Base-by-base conservation (phyloP, 768 basidiomycete genomes). In the Tricholoma furcatifolium region DNA sequence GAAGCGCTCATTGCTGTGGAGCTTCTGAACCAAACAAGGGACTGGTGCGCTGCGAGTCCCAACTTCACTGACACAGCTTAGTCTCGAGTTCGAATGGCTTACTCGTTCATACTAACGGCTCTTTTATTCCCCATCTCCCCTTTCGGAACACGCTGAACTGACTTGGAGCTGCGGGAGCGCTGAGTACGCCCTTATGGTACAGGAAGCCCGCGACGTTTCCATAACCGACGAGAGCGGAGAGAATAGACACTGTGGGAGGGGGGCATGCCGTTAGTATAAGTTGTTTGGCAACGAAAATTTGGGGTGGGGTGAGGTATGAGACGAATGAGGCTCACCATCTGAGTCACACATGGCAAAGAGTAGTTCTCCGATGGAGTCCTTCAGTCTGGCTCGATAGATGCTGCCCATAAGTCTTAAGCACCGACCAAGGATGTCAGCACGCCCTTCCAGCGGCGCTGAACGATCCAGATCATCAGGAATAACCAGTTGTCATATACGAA, bases 121-220 rank as follows among this genome's bases (percentile, higher is more conserved):
- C n/a, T n/a, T n/a, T n/a, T n/a, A n/a, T n/a, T n/a, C n/a, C n/a
- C n/a, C n/a, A n/a, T n/a, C n/a, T n/a, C n/a, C n/a, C n/a, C n/a
- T n/a, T n/a, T n/a, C n/a, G n/a, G n/a, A n/a, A n/a, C n/a, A n/a
- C n/a, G n/a, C n/a, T n/a, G n/a, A n/a, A n/a, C n/a, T n/a, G n/a
- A n/a, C n/a, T 17, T 62, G 65, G 55, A 11, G 54, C 38, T 23
- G 76, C 75, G 1, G 85, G 88, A 6, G 83, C 79, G 50, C 68
- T 78, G 63, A 89, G 76, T 60, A 98, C 78, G 14, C 93, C 94
- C 64, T 93, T 95, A 65, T 89, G 85, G 74, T 93, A 95, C 21
- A 99, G 77, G 77, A 93, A 90, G 1, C 97, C 97, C 0, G 94
- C 93, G 38, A 94, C 93, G 65, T 94, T 94, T 38, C 96, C 96